Conservation (phyloP, 192 early-diverging fungal genomes). For the Podochytrium sp. region DNA sequence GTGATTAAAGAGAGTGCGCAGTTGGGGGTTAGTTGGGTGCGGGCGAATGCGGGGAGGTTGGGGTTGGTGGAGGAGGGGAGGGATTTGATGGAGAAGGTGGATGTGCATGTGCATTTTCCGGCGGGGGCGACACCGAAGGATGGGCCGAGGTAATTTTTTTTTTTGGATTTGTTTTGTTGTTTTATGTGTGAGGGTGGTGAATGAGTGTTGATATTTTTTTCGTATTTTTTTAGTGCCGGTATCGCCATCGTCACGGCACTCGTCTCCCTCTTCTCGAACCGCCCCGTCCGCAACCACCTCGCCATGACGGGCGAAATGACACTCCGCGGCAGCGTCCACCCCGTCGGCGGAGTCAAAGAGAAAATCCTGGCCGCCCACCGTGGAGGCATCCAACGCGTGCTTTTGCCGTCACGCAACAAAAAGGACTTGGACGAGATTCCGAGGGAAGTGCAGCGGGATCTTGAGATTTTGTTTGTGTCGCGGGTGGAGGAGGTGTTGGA, state of each 20-base stretch:
- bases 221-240: conserved; percentile 47
- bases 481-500: conserved; percentile 69
- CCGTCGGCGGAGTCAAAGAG: conserved; percentile 87
- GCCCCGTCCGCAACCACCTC: conserved; percentile 49
- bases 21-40: conserved; percentile 80
- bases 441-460: conserved; percentile 61
- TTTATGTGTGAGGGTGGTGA: background rate
- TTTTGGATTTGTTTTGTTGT: conserved; percentile 10
- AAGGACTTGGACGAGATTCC: conserved; percentile 80
- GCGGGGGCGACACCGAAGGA: conserved; percentile 82
- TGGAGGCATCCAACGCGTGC: conserved; percentile 73
- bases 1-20: conserved; percentile 86
- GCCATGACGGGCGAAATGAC: conserved; percentile 81
- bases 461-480: conserved; percentile 72
- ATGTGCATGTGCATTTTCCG: conserved; percentile 91
- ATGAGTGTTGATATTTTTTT: background rate
- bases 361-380: conserved; percentile 84
- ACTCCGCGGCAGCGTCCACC: conserved; percentile 76
- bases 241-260: conserved; percentile 78
- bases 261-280: conserved; percentile 72
- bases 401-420: conserved; percentile 71
- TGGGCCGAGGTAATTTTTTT: conserved; percentile 67
- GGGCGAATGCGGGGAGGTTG: conserved; percentile 65
- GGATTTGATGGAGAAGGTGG: conserved; percentile 48
- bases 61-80: conserved; percentile 34